Evolutionary conservation across 1,284 basidiomycete genomes (phyloP).

Genomic region (Naganishia cerealis): DNA sequence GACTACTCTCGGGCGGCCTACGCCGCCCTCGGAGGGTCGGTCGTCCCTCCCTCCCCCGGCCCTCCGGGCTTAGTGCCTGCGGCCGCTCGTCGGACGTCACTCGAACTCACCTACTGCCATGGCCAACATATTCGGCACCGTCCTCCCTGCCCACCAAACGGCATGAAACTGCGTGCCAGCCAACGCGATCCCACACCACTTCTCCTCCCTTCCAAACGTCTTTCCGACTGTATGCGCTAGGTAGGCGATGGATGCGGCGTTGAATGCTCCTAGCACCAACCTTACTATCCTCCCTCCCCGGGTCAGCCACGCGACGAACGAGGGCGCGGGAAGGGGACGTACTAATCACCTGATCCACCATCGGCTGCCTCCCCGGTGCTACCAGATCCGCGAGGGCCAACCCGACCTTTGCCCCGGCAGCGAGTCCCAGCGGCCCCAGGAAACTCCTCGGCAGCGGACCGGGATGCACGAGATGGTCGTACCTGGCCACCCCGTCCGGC

Average conservation of each 20-base stretch:
- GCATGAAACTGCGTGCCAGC: slow-evolving; percentile 84
- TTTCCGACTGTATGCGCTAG: slow-evolving; percentile 65
- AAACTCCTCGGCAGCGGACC: slow-evolving; percentile 88
- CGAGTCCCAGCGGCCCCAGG: slow-evolving; percentile 59
- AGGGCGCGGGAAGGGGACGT: no score
- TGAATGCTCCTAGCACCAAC: slow-evolving; percentile 68
- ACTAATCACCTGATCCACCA: slow-evolving; percentile 62
- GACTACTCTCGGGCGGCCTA: no score
- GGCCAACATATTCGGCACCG: slow-evolving; percentile 91
- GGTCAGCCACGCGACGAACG: no score
- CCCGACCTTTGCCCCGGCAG: slow-evolving; percentile 41
- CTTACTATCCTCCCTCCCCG: slow-evolving; percentile 61
- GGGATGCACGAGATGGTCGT: slow-evolving; percentile 85
- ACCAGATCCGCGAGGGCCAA: slow-evolving; percentile 27
- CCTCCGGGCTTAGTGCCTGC: no score
- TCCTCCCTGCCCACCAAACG: slow-evolving; percentile 87
- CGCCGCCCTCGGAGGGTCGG: no score
- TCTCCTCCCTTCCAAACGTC: slow-evolving; percentile 64
- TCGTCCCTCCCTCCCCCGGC: no score
- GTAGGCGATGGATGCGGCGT: slow-evolving; percentile 66
- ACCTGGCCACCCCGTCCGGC: slow-evolving; percentile 57
- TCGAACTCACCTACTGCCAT: slow-evolving; percentile 68
- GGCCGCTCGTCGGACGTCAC: background rate
- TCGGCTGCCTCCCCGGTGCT: background rate
- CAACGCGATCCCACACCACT: slow-evolving; percentile 66